phyloP scores from a whole-genome alignment of 2,329 filamentous ascomycete species.

The Cercospora sp. region DNA sequence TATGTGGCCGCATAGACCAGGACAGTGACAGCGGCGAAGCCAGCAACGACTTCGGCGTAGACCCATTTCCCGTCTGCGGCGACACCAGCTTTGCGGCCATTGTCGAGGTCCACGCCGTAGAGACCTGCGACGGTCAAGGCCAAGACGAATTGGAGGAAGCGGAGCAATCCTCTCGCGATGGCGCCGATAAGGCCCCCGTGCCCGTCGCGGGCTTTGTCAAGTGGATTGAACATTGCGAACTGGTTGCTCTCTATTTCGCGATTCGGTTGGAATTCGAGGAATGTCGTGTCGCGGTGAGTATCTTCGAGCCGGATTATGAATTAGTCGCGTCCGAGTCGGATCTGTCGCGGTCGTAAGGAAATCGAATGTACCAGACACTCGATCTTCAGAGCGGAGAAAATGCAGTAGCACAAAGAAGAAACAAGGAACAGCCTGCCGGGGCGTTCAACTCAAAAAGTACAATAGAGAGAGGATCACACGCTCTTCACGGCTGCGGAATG shows the following conservation, averaged over 20 bases:
- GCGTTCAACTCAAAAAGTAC: not conserved
- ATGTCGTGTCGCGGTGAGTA: not conserved
- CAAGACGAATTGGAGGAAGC: conserved; percentile 74
- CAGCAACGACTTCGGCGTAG: conserved; percentile 72
- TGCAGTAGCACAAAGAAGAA: not conserved
- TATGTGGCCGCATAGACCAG: conserved; percentile 65
- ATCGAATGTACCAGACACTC: conserved; percentile 22
- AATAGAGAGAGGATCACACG: not conserved
- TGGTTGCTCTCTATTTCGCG: not conserved
- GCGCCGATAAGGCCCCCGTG: conserved; percentile 42
- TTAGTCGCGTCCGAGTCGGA: not conserved
- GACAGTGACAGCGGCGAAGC: conserved; percentile 63
- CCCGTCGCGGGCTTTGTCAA: conserved; percentile 31
- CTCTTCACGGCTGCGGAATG: not conserved
- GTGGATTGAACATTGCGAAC: conserved; percentile 29
- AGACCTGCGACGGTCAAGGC: conserved; percentile 76
- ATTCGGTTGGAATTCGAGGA: not conserved
- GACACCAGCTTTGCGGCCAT: conserved; percentile 52
- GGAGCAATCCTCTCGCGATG: conserved; percentile 62
- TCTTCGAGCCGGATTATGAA: not conserved
- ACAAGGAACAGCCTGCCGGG: not conserved
- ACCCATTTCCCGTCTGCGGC: conserved; percentile 71
- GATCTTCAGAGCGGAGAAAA: conserved; percentile 4
- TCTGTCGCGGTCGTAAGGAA: not conserved
- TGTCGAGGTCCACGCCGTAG: conserved; percentile 69